These are phyloP conservation scores for Rubia yunnanensis DNA, from an alignment of 257 asterid species.

Conservation along the genomic window DNA sequence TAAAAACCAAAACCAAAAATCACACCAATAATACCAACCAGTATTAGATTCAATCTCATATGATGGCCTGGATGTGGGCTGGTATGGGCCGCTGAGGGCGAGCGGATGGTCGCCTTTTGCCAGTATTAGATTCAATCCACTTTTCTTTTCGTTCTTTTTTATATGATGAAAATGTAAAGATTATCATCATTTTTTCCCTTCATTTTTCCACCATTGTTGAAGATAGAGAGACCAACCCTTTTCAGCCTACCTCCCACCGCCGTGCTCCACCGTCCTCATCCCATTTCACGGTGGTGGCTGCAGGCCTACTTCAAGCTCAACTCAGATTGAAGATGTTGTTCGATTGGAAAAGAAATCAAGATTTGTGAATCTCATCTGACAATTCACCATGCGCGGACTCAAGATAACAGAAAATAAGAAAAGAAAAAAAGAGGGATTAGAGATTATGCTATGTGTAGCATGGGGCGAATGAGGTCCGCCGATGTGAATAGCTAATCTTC, in stretches of 20 bases:
- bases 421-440: too few species aligned
- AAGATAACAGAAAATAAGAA: too few species aligned
- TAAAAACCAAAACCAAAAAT: not conserved
- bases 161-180: slow-evolving; percentile 2
- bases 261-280: not conserved
- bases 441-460: too few species aligned
- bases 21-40: not conserved
- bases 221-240: not conserved
- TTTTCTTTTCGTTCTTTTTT: not conserved
- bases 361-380: slow-evolving; percentile 40
- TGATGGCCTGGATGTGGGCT: too few species aligned
- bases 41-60: too few species aligned
- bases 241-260: not conserved
- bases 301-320: slow-evolving; percentile 30
- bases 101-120: too few species aligned
- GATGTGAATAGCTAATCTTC: too few species aligned
- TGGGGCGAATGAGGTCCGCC: too few species aligned
- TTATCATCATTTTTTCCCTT: not conserved
- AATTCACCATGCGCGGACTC: slow-evolving; percentile 31
- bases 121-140: too few species aligned
- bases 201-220: slow-evolving; percentile 15
- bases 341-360: slow-evolving; percentile 30
- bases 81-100: too few species aligned
- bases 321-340: slow-evolving; percentile 23
- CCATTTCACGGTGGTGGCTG: slow-evolving; percentile 17